Conservation (phyloP, 1,139 yeast species). For the Maudiozyma humilis region DNA sequence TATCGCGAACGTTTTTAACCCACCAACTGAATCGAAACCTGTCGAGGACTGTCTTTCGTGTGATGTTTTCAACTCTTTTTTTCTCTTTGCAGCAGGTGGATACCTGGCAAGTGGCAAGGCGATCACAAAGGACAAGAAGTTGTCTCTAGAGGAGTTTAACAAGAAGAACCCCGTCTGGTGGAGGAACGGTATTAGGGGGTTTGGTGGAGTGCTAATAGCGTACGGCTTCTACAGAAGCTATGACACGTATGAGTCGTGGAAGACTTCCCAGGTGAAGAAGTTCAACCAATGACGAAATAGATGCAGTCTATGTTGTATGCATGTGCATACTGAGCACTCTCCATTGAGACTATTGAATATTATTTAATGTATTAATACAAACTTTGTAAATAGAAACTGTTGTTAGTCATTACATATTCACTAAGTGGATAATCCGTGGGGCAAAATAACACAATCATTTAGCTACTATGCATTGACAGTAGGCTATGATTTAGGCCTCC, state of each 20-base stretch:
- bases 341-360: background rate
- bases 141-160: constrained; percentile 30
- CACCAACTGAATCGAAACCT: constrained; percentile 39
- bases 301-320: background rate
- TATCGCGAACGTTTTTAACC: constrained; percentile 52
- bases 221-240: constrained; percentile 53
- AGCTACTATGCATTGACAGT: background rate
- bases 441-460: no score
- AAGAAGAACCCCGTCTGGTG: constrained; percentile 51
- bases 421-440: background rate
- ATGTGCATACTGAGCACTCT: no score
- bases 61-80: constrained; percentile 51
- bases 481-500: background rate
- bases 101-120: constrained; percentile 49
- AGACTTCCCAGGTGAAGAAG: constrained; percentile 4
- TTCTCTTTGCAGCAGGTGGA: constrained; percentile 50
- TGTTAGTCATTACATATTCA: background rate
- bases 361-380: background rate
- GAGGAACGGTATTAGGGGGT: constrained; percentile 40
- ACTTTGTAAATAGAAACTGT: background rate
- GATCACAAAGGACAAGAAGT: constrained; percentile 34
- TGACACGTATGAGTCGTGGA: constrained; percentile 30
- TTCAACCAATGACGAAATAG: background rate
- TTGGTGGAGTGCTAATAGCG: constrained; percentile 45
- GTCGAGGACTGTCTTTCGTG: constrained; percentile 50